Conservation (phyloP, 148 eudicot genomes). For the Silene uniflora region DNA sequence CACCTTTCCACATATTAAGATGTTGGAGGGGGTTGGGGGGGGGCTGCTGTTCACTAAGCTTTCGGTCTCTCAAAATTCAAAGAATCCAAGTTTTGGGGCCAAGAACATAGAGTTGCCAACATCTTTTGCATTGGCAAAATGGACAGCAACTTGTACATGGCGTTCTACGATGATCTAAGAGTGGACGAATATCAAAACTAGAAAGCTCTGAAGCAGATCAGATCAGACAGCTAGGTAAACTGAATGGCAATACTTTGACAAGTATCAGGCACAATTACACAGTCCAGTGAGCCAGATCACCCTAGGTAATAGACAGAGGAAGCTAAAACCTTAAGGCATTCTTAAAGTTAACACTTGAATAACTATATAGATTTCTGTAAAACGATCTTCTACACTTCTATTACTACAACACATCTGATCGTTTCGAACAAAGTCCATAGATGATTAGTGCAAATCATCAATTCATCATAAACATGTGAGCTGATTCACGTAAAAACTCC, state of each 20-base stretch:
- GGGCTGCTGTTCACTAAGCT: background rate
- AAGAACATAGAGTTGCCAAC: background rate
- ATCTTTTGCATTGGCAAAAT: background rate
- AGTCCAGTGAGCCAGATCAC: background rate
- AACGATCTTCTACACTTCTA: background rate
- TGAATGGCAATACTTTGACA: background rate
- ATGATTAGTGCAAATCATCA: slow-evolving; percentile 12
- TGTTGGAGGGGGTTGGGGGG: too few species aligned
- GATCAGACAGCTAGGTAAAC: background rate
- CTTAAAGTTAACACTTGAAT: background rate
- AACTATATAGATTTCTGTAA: background rate
- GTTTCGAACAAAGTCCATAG: background rate
- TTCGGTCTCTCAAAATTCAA: background rate
- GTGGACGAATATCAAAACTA: background rate
- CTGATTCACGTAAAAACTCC: slow-evolving; percentile 44
- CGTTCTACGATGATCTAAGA: background rate
- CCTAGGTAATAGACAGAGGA: background rate
- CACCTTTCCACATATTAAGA: slow-evolving; percentile 18
- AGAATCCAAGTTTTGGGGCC: background rate
- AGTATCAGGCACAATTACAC: background rate
- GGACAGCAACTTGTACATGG: background rate
- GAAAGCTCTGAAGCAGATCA: background rate
- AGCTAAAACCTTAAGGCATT: background rate
- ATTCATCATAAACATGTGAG: slow-evolving; percentile 25
- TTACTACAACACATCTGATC: background rate